Percentiles rank a stretch among this genome's conserved stretches.
phyloP scores from a whole-genome alignment of 768 basidiomycete species.

The Suillus spraguei region DNA sequence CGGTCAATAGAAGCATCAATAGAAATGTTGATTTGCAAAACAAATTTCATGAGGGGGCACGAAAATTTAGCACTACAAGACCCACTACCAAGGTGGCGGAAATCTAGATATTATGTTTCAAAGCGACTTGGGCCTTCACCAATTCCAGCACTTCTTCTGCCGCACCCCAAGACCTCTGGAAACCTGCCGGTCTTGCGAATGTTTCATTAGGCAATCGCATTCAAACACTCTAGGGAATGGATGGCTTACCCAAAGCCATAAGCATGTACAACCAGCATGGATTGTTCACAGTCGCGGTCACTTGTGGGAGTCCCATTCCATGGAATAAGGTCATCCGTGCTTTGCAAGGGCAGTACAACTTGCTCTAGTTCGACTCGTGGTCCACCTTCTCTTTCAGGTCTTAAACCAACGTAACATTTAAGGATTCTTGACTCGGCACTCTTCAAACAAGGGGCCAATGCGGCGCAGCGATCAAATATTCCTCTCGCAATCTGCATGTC shows the following conservation, averaged over 20 bases:
- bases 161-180: constrained; percentile 45
- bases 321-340: constrained; percentile 22
- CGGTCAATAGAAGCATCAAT: neutral
- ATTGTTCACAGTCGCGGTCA: constrained; percentile 20
- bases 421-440: constrained; percentile 44
- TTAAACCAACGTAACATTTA: constrained; percentile 58
- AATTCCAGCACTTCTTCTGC: constrained; percentile 41
- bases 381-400: constrained; percentile 59
- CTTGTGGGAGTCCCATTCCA: constrained; percentile 20
- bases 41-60: too few species aligned
- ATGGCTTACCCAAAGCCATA: constrained; percentile 58
- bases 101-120: neutral
- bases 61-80: neutral
- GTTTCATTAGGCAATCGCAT: constrained; percentile 8
- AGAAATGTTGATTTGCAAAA: neutral
- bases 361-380: constrained; percentile 55
- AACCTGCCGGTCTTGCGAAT: constrained; percentile 36
- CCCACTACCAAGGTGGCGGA: neutral
- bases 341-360: constrained; percentile 37
- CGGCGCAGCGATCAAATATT: constrained; percentile 50
- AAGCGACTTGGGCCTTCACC: constrained; percentile 17
- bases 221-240: constrained; percentile 12
- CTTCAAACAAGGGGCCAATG: constrained; percentile 38
- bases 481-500: constrained; percentile 40
- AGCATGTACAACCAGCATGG: constrained; percentile 51